Evolutionary conservation across 345 rosid genomes (phyloP), one percentile per base, ranked within the genome.

Genomic region (Heritiera littoralis): DNA sequence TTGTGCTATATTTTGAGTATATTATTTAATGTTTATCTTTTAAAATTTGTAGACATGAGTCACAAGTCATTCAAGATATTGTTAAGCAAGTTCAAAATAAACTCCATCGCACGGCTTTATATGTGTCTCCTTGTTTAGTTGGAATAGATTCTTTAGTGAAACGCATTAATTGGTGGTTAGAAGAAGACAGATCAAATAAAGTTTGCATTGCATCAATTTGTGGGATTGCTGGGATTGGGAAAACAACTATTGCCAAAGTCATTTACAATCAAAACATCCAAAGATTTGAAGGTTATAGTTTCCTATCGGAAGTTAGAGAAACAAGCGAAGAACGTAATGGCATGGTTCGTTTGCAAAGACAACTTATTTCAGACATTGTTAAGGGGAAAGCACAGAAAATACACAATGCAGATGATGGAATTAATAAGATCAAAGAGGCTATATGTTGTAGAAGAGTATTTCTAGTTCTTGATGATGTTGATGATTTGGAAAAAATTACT

Each of bases 271-370:
- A 18, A 38, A 74, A 79, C 79, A 79, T 70, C 9, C 4, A 41
- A 41, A 74, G 28, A 51, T 86, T 83, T 74, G 81, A 86, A 43
- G 78, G 74, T 3, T 43, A 72, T 1, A 63, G 86, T 80, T 87
- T 81, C 76, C 65, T 87, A 23, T 74, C 79, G 32, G 64, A 77
- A 66, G 69, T 84, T 74, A 72, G 80, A 79, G 84, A 66, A 15
- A 15, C 12, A 2, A 38, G 23, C 17, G 1, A 15, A 38, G 48
- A 66, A 17, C 3, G 23, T 1, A 66, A 66, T 38, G 70, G 28
- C 70, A 17, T 66, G 3, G 48, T 66, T 66, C 70, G 48, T 66
- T 40, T 84, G 23, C 84, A 84, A 35, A 65, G 3, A 8, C 54
- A 81, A 17, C 87, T 86, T 80, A 77, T 80, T 35, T 54, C n/a